These are phyloP conservation scores for Eucalyptus curtisii DNA, from an alignment of 345 rosid species.

Conservation along the genomic window DNA sequence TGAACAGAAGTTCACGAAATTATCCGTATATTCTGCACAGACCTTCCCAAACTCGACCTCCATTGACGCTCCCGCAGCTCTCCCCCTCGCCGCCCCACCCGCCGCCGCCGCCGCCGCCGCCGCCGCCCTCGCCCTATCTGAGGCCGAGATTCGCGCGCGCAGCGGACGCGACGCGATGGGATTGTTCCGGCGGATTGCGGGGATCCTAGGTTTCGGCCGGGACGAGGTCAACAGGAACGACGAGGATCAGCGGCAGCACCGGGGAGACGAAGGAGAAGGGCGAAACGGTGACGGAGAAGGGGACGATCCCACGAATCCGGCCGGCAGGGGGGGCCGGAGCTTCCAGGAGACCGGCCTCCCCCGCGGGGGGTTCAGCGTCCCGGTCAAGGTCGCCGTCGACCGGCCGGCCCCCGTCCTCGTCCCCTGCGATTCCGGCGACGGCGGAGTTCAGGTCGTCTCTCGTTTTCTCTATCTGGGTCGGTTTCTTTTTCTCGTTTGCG, in stretches of 20 bases:
- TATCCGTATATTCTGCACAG: not conserved
- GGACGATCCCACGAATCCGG: not conserved
- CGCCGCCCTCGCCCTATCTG: not conserved
- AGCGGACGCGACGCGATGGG: slow-evolving; percentile 30
- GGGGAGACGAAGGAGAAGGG: not conserved
- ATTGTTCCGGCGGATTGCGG: slow-evolving; percentile 71
- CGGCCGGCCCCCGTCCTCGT: slow-evolving; percentile 53
- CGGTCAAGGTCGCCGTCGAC: slow-evolving; percentile 68
- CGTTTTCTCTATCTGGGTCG: not conserved
- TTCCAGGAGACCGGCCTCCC: slow-evolving; percentile 49
- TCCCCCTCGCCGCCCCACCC: not conserved
- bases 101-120: not conserved
- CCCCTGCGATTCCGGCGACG: slow-evolving; percentile 60
- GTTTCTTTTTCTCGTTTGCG: not conserved
- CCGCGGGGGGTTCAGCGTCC: slow-evolving; percentile 71
- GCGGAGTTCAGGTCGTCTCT: slow-evolving; percentile 78
- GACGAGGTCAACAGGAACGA: slow-evolving; percentile 46
- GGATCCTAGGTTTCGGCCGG: slow-evolving; percentile 58
- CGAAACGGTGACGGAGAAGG: not conserved
- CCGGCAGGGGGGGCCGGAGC: not conserved
- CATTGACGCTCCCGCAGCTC: not conserved
- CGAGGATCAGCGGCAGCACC: slow-evolving; percentile 5
- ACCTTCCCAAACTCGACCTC: not conserved
- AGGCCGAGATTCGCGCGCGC: not conserved
- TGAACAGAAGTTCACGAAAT: not conserved